Percentiles rank a stretch among this genome's conserved stretches.
Evolutionary conservation across 306 rosid genomes (phyloP).

Genomic region (Rosa chinensis): DNA sequence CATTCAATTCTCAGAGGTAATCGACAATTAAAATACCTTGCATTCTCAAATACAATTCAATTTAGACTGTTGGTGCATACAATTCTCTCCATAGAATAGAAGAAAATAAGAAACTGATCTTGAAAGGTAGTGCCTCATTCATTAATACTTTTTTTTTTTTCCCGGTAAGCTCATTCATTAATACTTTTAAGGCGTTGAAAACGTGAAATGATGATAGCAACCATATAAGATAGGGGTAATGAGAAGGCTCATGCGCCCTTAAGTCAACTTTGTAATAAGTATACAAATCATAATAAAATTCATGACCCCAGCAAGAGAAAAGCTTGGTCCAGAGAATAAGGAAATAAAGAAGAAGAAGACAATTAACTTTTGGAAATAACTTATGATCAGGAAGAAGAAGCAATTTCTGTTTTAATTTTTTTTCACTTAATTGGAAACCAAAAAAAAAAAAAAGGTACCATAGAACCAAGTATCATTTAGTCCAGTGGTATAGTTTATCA

Average conservation of each 20-base stretch:
- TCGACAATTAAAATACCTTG: neutral
- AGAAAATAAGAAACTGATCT: neutral
- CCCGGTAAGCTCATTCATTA: neutral
- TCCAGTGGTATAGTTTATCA: too few relatives aligned
- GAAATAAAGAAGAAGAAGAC: neutral
- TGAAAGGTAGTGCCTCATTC: neutral
- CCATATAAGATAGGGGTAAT: neutral
- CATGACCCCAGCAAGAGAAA: slow-evolving; percentile 1
- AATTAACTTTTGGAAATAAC: too few relatives aligned
- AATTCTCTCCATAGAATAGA: too few relatives aligned
- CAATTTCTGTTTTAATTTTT: too few relatives aligned
- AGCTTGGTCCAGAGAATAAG: neutral
- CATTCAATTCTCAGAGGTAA: neutral
- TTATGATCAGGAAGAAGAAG: neutral
- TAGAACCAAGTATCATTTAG: too few relatives aligned
- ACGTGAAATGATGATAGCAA: slow-evolving; percentile 6
- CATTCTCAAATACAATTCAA: neutral
- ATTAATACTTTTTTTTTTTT: neutral
- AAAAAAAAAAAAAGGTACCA: too few relatives aligned
- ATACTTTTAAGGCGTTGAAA: neutral
- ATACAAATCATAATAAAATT: neutral
- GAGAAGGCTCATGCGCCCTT: neutral
- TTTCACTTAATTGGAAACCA: too few relatives aligned
- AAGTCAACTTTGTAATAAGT: neutral
- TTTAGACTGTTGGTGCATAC: too few relatives aligned